phyloP scores from a whole-genome alignment of 2,329 filamentous ascomycete genomes.

The Ophiostoma novo-ulmi region DNA sequence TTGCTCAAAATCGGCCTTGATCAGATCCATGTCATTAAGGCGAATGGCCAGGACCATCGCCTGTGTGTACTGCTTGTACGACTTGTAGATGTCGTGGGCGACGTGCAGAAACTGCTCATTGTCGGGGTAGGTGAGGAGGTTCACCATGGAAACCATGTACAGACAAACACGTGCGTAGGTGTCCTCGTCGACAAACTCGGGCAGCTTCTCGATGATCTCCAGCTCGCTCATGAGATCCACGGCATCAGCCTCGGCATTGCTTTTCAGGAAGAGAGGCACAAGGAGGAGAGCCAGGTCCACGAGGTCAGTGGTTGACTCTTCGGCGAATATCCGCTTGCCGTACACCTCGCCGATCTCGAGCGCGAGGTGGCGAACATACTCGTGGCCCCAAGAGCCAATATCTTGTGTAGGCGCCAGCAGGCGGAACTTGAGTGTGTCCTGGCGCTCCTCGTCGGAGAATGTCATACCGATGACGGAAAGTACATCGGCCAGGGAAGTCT shows the following conservation, averaged over 20 bases:
- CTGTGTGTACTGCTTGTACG: slow-evolving; percentile 88
- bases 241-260: slow-evolving; percentile 96
- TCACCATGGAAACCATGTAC: slow-evolving; percentile 99
- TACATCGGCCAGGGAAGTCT: slow-evolving; percentile 87
- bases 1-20: slow-evolving; percentile 71
- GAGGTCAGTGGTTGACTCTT: slow-evolving; percentile 77
- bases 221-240: slow-evolving; percentile 96
- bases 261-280: slow-evolving; percentile 91
- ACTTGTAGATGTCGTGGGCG: slow-evolving; percentile 87
- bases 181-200: slow-evolving; percentile 85
- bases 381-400: slow-evolving; percentile 95
- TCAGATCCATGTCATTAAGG: slow-evolving; percentile 79
- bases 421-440: slow-evolving; percentile 94
- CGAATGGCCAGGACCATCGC: slow-evolving; percentile 92
- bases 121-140: slow-evolving; percentile 92
- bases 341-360: slow-evolving; percentile 95
- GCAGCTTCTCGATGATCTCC: slow-evolving; percentile 91
- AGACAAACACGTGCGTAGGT: slow-evolving; percentile 90
- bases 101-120: slow-evolving; percentile 93
- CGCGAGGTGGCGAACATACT: slow-evolving; percentile 93
- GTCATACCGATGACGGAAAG: slow-evolving; percentile 98
- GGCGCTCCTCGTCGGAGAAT: slow-evolving; percentile 90
- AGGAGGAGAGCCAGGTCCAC: slow-evolving; percentile 77
- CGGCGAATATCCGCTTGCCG: slow-evolving; percentile 76
- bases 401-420: slow-evolving; percentile 85